A percentile compares a stretch with the other conserved stretches of the same genome.
phyloP scores from a whole-genome alignment of 2,329 filamentous ascomycete genomes.

The Ophiostoma piceae region DNA sequence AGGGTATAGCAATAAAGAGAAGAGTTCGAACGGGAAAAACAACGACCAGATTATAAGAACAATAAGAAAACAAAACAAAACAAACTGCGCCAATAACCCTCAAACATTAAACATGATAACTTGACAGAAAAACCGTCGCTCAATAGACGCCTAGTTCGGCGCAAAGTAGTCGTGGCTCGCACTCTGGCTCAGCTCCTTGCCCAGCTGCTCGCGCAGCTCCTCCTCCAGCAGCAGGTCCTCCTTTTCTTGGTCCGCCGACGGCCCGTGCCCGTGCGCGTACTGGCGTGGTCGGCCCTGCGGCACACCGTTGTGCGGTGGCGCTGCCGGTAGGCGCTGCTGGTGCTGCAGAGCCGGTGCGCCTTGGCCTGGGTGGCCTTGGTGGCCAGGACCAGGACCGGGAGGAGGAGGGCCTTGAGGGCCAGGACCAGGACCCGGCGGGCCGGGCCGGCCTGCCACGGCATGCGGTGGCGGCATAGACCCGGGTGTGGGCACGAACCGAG shows the following conservation, averaged over 20 bases:
- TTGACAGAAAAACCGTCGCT: too few relatives aligned
- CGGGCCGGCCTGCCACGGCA: too few relatives aligned
- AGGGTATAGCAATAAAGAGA: neutral
- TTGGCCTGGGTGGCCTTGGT: neutral
- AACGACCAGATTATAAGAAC: neutral
- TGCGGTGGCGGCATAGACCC: too few relatives aligned
- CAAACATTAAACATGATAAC: too few relatives aligned
- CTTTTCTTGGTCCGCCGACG: constrained; percentile 10
- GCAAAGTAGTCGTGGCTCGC: constrained; percentile 18
- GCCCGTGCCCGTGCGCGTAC: neutral
- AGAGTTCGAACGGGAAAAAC: neutral
- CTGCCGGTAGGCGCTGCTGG: neutral
- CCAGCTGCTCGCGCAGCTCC: constrained; percentile 21
- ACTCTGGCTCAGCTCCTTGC: constrained; percentile 20
- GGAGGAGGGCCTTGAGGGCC: too few relatives aligned
- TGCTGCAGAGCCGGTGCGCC: neutral
- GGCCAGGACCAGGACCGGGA: too few relatives aligned
- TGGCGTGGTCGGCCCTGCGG: neutral
- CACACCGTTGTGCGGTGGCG: neutral
- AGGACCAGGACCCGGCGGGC: too few relatives aligned
- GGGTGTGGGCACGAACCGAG: too few relatives aligned
- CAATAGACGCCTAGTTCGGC: neutral
- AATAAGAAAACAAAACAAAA: neutral
- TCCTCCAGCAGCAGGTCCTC: constrained; percentile 22
- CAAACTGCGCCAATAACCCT: too few relatives aligned